Base-by-base conservation (phyloP, 352 stramenopile species). In the Phytophthora pisi region DNA sequence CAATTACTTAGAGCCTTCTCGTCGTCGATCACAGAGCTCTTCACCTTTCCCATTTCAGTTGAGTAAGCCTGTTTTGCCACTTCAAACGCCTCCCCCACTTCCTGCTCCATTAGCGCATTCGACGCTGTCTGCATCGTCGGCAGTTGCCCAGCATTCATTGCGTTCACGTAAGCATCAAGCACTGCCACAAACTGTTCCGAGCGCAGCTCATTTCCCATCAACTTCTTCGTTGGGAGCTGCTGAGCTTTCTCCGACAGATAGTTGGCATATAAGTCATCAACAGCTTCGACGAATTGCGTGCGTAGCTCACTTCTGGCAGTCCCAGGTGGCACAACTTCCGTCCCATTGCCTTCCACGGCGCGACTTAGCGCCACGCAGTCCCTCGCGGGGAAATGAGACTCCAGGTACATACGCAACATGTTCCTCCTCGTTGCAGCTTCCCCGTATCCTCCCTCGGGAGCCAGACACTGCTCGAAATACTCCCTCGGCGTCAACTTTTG, bases 391-490 rank as follows among this genome's bases (percentile, higher is more conserved):
- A 92, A 92, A 43, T 83, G 76, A 43, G 69, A 71, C 38, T 81
- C 72, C 30, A 92, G 54, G 52, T 84, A 89, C 82, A 89, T 90
- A 49, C 83, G 79, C 30, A 77, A 50, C 53, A 74, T 70, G 54
- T 92, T 92, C 51, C 79, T 78, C 42, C 65, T 34, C 9, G 70
- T 68, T 9, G 86, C 81, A 8, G 78, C 72, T 15, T 91, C 80
- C 51, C 73, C 86, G 54, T 87, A 91, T 15, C 84, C 84, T 26
- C 42, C 24, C 51, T 92, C 82, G 20, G 84, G 78, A 7, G 69
- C 61, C 8, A 91, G 28, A 45, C 57, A 69, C 23, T 68, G 62
- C 31, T 88, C 77, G 11, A 92, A 68, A 56, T 91, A 92, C 72
- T 89, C 58, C 51, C 45, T 56, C 4, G 80, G 64, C 16, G 69